Base-by-base conservation (phyloP, 345 rosid species). In the Bretschneidera sinensis region DNA sequence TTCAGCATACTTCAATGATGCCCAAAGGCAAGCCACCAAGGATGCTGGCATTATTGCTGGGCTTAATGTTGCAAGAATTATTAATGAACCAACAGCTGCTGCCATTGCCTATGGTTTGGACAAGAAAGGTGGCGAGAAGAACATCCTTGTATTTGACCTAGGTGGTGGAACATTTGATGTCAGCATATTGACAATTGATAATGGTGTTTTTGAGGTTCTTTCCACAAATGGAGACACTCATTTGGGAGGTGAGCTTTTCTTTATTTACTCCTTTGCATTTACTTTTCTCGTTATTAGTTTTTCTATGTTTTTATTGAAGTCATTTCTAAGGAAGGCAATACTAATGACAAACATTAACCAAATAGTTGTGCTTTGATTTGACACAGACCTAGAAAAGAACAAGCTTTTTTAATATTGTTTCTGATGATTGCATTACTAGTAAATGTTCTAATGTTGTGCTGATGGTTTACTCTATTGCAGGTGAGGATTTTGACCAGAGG, bases 161-260 rank as follows among this genome's bases (percentile, higher is more conserved):
- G 98, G 98, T 76, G 98, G 98, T 69, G 97, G 98, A 24, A 92
- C 98, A 21, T 92, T 92, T 52, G 98, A 92, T 85, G 97, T 92
- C 71, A 89, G 97, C 71, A 75, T 92, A 80, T 76, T 92, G 89
- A 87, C 94, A 51, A 92, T 92, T 57, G 97, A 87, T 48, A 87
- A 92, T 22, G 98, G 98, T 61, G 98, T 92, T 34, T 92, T 92
- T 51, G 98, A 92, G 90, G 98, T 92, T 62, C 96, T 85, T 56
- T 85, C 98, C 35, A 92, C 97, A 15, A 92, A 89, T 63, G 98
- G 98, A 45, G 98, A 92, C 85, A 92, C 98, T 17, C 97, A 89
- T 74, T 87, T 92, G 83, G 98, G 98, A 85, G 98, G 98, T 91
- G 74, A 76, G 79, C 28, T 21, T 18, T 20, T 0, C 21, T 16